A percentile compares a stretch with the other conserved stretches of the same genome.
Evolutionary conservation across 2,329 filamentous ascomycete species (phyloP).

Genomic region (Colletotrichum somersetense): DNA sequence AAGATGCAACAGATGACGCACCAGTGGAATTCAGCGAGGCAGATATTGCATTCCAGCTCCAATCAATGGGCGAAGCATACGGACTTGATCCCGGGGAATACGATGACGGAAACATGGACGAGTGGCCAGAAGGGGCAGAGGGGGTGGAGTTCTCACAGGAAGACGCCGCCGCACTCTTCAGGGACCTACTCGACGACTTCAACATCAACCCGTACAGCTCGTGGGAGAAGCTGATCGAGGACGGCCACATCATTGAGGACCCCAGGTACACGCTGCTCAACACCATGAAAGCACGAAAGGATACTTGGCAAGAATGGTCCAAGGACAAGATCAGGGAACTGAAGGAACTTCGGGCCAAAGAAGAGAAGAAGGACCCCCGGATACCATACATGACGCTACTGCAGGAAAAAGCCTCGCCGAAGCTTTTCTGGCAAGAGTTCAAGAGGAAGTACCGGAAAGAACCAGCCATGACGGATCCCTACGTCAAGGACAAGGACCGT

Average conservation of each 20-base stretch:
- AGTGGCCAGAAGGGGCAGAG: slow-evolving; percentile 79
- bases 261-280: slow-evolving; percentile 85
- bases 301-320: slow-evolving; percentile 88
- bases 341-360: slow-evolving; percentile 77
- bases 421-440: slow-evolving; percentile 98
- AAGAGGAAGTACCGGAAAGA: slow-evolving; percentile 91
- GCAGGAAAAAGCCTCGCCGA: slow-evolving; percentile 84
- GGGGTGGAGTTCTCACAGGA: slow-evolving; percentile 78
- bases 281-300: slow-evolving; percentile 84
- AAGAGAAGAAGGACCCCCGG: slow-evolving; percentile 85
- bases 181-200: slow-evolving; percentile 86
- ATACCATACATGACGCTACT: slow-evolving; percentile 87
- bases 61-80: slow-evolving; percentile 89
- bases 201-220: slow-evolving; percentile 87
- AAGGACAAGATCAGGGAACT: slow-evolving; percentile 79
- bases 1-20: slow-evolving; percentile 62
- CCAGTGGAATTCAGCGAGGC: slow-evolving; percentile 90
- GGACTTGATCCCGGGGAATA: slow-evolving; percentile 83
- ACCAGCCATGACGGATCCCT: slow-evolving; percentile 80
- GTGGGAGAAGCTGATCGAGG: slow-evolving; percentile 91
- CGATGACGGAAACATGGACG: slow-evolving; percentile 71
- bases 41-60: slow-evolving; percentile 92
- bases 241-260: slow-evolving; percentile 86
- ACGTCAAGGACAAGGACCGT: slow-evolving; percentile 79
- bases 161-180: slow-evolving; percentile 84